Conservation (phyloP, 192 early-diverging fungal genomes). For the Gryganskiella cystojenkinii region DNA sequence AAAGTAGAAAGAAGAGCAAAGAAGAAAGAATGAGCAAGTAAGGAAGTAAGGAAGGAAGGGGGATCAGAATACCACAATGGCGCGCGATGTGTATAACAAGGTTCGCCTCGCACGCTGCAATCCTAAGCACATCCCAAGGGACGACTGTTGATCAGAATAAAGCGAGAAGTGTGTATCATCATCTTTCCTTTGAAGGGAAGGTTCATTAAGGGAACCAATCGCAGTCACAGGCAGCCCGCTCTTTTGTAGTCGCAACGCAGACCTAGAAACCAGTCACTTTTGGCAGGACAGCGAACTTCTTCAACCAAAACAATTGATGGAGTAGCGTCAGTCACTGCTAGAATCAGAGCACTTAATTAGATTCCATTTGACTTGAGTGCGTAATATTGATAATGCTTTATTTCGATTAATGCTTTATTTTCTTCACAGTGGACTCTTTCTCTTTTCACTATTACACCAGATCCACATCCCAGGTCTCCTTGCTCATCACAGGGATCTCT, state of each 20-base stretch:
- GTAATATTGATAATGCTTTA: no score
- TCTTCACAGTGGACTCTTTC: background rate
- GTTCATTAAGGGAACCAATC: conserved; percentile 17
- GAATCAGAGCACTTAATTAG: no score
- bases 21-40: background rate
- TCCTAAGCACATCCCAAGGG: conserved; percentile 31
- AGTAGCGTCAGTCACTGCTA: no score
- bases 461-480: conserved; percentile 50
- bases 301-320: no score
- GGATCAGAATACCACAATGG: conserved; percentile 49
- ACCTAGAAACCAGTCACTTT: no score
- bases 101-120: conserved; percentile 46
- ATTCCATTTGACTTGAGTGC: no score
- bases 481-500: conserved; percentile 37
- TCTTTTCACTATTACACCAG: conserved; percentile 11
- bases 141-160: conserved; percentile 45
- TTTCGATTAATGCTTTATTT: background rate
- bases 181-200: conserved; percentile 46
- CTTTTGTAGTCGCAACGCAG: no score
- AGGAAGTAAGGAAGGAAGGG: background rate
- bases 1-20: background rate
- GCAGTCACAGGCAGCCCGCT: no score
- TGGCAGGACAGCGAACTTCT: no score
- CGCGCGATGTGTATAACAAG: conserved; percentile 48
- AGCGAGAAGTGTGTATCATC: conserved; percentile 34